Base-by-base conservation (phyloP, 2,329 filamentous ascomycete species). In the Trichophyton schoenleinii region DNA sequence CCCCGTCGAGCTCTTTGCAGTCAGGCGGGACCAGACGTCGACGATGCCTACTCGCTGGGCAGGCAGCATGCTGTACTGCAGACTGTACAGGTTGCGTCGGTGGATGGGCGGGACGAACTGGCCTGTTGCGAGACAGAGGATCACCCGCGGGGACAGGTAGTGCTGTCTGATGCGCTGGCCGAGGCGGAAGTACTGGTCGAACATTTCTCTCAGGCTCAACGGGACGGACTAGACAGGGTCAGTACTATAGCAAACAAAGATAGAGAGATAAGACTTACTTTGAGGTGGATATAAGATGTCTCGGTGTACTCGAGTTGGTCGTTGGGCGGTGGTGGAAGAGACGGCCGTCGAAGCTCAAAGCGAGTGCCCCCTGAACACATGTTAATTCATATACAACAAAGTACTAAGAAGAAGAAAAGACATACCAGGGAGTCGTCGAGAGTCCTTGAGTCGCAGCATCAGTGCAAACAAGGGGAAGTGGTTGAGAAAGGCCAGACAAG, bases 61-160 rank as follows among this genome's bases (percentile, higher is more conserved):
- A 0, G 95, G 95, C 46, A 99, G 80, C 90, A 97, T 97, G 76
- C 90, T 95, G 74, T 99, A 99, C 75, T 99, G 94, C 68, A 99
- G 79, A 67, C 90, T 95, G 75, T 99, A 99, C 58, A 99, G 80
- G 70, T 94, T 95, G 70, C 91, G 92, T 59, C 95, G 84, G 71
- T 96, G 91, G 57, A 99, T 95, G 0, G 95, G 92, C 11, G 92
- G 94, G 1, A 97, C 91, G 66, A 96, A 96, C 64, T 88, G 88
- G 62, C 94, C 94, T 0, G 90, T 95, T 25, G 91, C 79, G 1
- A 99, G 85, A 68, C 90, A 94, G 44, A 96, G 80, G 57, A 97
- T 83, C 20, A 99, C 95, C 13, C 86, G 83, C 0, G 90, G 90
- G 0, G 91, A 92, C 49, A 97, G 81, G 72, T 99, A 99, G 75